Evolutionary conservation across 768 basidiomycete species (phyloP).

Genomic region (Podaxis mareebaensis): DNA sequence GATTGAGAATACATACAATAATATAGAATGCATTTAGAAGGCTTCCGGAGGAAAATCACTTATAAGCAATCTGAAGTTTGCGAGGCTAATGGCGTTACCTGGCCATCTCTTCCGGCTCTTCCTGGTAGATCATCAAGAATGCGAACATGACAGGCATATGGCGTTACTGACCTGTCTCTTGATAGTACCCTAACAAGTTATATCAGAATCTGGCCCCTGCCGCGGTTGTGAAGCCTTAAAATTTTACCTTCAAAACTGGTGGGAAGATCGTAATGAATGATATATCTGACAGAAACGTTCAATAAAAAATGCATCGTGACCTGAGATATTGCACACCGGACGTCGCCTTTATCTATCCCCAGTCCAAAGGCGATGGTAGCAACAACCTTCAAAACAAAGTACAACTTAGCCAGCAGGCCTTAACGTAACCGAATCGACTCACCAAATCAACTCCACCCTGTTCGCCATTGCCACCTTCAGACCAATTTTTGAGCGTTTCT

Average conservation of each 20-base stretch:
- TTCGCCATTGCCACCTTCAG: slow-evolving; percentile 45
- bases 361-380: slow-evolving; percentile 86
- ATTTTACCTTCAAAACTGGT: slow-evolving; percentile 77
- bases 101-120: slow-evolving; percentile 77
- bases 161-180: slow-evolving; percentile 67
- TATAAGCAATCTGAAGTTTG: background rate
- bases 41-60: slow-evolving; percentile 39
- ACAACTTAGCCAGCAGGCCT: background rate
- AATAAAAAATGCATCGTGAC: background rate
- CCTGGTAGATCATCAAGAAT: slow-evolving; percentile 40
- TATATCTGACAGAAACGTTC: slow-evolving; percentile 45
- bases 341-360: slow-evolving; percentile 83
- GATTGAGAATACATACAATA: slow-evolving; percentile 57
- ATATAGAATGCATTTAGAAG: slow-evolving; percentile 79
- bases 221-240: background rate
- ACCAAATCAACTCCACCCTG: slow-evolving; percentile 65
- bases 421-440: slow-evolving; percentile 23
- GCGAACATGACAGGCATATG: background rate
- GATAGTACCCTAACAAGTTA: slow-evolving; percentile 66
- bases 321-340: slow-evolving; percentile 42
- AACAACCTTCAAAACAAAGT: slow-evolving; percentile 51
- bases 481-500: slow-evolving; percentile 63
- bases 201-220: slow-evolving; percentile 1
- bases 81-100: slow-evolving; percentile 35
- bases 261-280: slow-evolving; percentile 81